Evolutionary conservation across 176 grass and related monocot genomes (phyloP).

Genomic region (Aegilops tauschii): DNA sequence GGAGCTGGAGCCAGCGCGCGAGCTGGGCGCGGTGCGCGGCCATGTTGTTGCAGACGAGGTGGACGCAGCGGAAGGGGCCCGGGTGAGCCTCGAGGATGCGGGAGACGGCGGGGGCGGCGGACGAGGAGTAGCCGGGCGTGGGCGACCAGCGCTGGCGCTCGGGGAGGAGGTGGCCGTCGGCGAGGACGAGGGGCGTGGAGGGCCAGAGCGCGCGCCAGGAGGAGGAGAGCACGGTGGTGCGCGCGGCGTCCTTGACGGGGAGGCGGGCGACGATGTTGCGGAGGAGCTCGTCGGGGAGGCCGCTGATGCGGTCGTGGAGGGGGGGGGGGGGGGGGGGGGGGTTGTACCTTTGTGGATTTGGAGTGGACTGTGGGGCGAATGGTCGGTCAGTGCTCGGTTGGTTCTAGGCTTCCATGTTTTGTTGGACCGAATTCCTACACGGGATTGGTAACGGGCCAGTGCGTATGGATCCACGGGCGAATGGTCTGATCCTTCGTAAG

Average conservation of each 20-base stretch:
- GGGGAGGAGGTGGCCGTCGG: background rate
- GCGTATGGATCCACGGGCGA: too few relatives aligned
- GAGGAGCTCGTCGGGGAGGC: background rate
- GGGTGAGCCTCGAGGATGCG: background rate
- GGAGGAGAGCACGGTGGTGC: background rate
- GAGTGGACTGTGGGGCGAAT: too few relatives aligned
- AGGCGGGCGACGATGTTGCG: background rate
- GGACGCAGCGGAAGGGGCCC: constrained; percentile 1
- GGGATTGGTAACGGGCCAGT: too few relatives aligned
- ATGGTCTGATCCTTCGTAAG: too few relatives aligned
- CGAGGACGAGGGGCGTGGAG: background rate
- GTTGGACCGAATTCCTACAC: too few relatives aligned
- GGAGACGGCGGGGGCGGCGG: background rate
- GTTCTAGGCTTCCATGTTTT: too few relatives aligned
- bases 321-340: too few relatives aligned
- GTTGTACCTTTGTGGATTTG: too few relatives aligned
- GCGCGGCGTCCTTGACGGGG: background rate
- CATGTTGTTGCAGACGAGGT: background rate
- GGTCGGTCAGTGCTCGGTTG: too few relatives aligned
- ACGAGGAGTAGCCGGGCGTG: background rate
- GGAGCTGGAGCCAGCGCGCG: background rate
- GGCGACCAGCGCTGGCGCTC: background rate
- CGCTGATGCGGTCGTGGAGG: background rate
- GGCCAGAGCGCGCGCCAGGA: background rate
- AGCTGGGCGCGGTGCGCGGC: background rate